phyloP scores from a whole-genome alignment of 2,329 filamentous ascomycete genomes.

The Magnaporthiopsis rhizophila region DNA sequence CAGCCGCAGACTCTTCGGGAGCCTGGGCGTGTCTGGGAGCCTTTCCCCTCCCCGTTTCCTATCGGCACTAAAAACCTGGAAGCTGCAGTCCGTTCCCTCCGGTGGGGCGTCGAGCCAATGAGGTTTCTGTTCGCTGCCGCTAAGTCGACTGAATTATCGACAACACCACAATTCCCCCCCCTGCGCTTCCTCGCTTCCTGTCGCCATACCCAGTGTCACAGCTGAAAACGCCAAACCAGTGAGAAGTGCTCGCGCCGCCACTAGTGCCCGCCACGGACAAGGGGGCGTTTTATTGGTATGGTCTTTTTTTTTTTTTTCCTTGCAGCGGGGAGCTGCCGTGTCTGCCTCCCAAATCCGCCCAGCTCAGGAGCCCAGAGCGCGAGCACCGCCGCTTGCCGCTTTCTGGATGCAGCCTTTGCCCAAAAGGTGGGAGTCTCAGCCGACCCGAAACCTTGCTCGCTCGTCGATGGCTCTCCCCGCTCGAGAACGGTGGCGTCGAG shows the following conservation, averaged over 20 bases:
- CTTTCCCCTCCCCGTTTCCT: neutral
- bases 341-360: no score
- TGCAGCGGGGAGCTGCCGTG: no score
- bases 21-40: neutral
- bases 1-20: neutral
- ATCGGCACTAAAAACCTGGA: no score
- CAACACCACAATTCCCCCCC: no score
- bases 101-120: neutral
- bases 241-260: neutral
- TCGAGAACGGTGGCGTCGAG: neutral
- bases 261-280: neutral
- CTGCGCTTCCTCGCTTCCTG: neutral
- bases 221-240: neutral
- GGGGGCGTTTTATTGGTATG: neutral
- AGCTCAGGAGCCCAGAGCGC: no score
- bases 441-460: neutral
- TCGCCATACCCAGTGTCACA: neutral
- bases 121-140: neutral
- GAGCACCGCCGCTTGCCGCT: no score
- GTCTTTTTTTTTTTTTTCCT: neutral
- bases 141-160: no score
- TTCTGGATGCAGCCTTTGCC: neutral
- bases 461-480: no score
- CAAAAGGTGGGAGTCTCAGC: neutral
- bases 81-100: neutral